Conservation (phyloP, 2,329 filamentous ascomycete genomes). For the Venturia asperata region DNA sequence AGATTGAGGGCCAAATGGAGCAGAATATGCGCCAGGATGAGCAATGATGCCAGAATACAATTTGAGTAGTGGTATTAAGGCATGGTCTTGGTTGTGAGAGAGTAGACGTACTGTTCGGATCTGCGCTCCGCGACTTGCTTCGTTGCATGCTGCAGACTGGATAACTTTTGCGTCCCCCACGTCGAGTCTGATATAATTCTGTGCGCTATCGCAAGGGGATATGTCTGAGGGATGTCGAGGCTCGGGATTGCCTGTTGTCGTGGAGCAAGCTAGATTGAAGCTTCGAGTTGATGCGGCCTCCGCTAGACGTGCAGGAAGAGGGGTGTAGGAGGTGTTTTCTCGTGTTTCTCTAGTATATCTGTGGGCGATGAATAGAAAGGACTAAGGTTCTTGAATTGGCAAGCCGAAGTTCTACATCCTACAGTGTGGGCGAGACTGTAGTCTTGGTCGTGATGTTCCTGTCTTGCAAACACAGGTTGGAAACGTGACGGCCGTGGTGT, state of each 20-base stretch:
- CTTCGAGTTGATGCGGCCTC: conserved; percentile 6
- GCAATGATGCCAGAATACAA: background rate
- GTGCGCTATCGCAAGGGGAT: background rate
- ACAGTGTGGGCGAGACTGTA: background rate
- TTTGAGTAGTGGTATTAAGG: background rate
- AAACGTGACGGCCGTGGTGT: background rate
- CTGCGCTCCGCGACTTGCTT: conserved; percentile 11
- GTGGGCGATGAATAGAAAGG: background rate
- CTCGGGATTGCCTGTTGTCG: background rate
- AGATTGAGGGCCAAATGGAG: background rate
- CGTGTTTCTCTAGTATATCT: background rate
- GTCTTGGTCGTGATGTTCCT: conserved; percentile 4
- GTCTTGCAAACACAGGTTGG: background rate
- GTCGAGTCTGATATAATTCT: background rate
- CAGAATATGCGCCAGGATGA: background rate
- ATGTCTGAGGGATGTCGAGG: background rate
- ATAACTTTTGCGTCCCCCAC: conserved; percentile 6
- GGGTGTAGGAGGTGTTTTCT: conserved; percentile 1
- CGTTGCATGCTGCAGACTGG: conserved; percentile 13
- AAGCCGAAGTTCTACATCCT: background rate
- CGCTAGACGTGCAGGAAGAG: background rate
- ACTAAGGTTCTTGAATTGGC: background rate
- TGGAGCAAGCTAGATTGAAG: background rate
- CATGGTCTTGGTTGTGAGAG: background rate
- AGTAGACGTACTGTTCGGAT: conserved; percentile 12